Conservation (phyloP, 106 monocot species). For the Xerophyta viscosa region DNA sequence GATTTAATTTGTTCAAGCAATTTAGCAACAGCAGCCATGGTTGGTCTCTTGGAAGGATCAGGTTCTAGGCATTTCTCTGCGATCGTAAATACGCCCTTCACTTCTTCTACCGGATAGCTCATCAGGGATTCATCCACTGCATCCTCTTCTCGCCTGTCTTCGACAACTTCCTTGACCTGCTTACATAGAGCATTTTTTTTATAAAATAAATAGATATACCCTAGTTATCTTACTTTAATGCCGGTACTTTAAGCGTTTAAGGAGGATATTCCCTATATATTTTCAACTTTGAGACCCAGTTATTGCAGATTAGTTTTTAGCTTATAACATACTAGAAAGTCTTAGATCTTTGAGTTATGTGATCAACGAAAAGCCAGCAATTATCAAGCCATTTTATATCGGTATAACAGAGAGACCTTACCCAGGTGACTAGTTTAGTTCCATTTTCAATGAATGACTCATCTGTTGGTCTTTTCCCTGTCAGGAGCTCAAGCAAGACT, state of each 20-base stretch:
- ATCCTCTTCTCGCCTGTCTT: constrained; percentile 51
- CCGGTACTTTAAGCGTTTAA: not conserved
- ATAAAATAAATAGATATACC: not conserved
- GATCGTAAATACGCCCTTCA: constrained; percentile 40
- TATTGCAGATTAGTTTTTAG: not conserved
- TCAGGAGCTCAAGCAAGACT: constrained; percentile 73
- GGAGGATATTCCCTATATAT: too few relatives aligned
- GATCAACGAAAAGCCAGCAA: not conserved
- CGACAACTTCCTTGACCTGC: constrained; percentile 63
- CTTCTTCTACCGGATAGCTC: constrained; percentile 39
- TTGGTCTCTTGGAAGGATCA: constrained; percentile 60
- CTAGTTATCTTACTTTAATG: not conserved
- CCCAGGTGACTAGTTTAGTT: constrained; percentile 72
- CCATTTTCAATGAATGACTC: constrained; percentile 78
- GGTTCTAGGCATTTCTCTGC: constrained; percentile 78
- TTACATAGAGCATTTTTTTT: not conserved
- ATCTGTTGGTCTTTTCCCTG: constrained; percentile 79
- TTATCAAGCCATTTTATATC: too few relatives aligned
- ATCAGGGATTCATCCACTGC: constrained; percentile 39
- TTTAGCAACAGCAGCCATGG: constrained; percentile 59
- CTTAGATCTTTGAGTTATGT: too few relatives aligned
- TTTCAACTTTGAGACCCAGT: not conserved
- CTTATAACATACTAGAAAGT: not conserved
- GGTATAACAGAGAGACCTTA: constrained; percentile 12
- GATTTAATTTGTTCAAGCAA: constrained; percentile 63